These are phyloP conservation scores for Dacryopinax spathularia DNA, from an alignment of 768 basidiomycete species.

Conservation along the genomic window DNA sequence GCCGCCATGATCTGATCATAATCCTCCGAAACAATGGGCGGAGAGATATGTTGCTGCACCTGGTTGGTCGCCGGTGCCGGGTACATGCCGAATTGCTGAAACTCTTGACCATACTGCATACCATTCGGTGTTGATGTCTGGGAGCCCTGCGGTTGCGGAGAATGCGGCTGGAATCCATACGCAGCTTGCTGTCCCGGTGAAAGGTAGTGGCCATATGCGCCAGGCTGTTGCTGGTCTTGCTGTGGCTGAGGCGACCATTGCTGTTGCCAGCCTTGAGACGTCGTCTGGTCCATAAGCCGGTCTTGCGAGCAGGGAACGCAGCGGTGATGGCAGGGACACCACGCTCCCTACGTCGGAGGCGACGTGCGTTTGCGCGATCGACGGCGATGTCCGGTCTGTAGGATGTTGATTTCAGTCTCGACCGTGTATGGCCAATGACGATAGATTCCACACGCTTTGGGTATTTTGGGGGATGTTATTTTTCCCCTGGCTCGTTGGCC, in stretches of 20 bases:
- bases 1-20: background rate
- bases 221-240: background rate
- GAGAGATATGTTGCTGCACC: background rate
- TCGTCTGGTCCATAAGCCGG: background rate
- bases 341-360: background rate
- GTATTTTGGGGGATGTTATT: background rate
- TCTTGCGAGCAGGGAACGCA: background rate
- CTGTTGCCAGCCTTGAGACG: background rate
- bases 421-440: background rate
- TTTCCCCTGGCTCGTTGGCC: background rate
- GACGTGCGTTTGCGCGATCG: background rate
- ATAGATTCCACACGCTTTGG: constrained; percentile 4
- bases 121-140: background rate
- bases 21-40: background rate
- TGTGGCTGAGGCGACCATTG: background rate
- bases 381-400: background rate
- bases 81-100: background rate
- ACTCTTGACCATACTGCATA: background rate
- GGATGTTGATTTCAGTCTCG: background rate
- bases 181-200: background rate
- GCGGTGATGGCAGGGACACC: background rate
- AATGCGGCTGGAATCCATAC: background rate
- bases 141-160: background rate
- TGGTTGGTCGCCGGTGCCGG: background rate
- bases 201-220: background rate